Evolutionary conservation across 163 green algal species (phyloP).

Genomic region (Scenedesmus sp.): DNA sequence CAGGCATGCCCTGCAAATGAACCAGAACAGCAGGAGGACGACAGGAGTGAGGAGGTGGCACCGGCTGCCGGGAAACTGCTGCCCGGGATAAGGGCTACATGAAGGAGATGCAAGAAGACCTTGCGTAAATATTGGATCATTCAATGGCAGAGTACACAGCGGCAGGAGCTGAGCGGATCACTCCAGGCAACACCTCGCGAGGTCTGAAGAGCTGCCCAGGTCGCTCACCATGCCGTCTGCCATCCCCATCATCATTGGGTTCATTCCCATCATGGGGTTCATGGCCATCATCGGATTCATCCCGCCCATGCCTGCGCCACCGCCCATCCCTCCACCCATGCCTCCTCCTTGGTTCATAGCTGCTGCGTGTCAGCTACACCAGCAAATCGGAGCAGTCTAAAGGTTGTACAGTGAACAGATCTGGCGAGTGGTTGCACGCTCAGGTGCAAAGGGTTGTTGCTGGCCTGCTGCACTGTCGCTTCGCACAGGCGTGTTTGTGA

Average conservation of each 20-base stretch:
- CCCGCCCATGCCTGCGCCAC: conserved; percentile 3
- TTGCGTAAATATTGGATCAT: background rate
- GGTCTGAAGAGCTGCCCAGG: background rate
- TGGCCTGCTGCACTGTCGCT: background rate
- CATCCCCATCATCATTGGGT: conserved; percentile 50
- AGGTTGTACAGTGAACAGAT: background rate
- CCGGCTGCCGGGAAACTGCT: background rate
- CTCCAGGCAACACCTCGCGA: background rate
- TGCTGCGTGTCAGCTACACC: background rate
- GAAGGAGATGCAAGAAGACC: background rate
- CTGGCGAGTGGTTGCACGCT: background rate
- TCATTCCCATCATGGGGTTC: conserved; percentile 25
- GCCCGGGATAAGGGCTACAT: background rate
- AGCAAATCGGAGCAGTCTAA: background rate
- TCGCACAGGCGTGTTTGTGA: background rate
- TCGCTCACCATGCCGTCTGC: conserved; percentile 39
- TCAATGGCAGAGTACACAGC: background rate
- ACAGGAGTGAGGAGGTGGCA: background rate
- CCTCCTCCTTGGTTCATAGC: conserved; percentile 10
- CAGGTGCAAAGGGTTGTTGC: background rate
- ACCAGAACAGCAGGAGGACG: background rate
- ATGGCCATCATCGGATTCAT: conserved; percentile 16
- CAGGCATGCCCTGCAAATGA: conserved; percentile 20
- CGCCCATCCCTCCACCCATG: background rate
- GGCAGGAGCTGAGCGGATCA: background rate